A percentile compares a stretch with the other conserved stretches of the same genome.
phyloP scores from a whole-genome alignment of 139 green algal species.

The Chlamydomonas incerta region DNA sequence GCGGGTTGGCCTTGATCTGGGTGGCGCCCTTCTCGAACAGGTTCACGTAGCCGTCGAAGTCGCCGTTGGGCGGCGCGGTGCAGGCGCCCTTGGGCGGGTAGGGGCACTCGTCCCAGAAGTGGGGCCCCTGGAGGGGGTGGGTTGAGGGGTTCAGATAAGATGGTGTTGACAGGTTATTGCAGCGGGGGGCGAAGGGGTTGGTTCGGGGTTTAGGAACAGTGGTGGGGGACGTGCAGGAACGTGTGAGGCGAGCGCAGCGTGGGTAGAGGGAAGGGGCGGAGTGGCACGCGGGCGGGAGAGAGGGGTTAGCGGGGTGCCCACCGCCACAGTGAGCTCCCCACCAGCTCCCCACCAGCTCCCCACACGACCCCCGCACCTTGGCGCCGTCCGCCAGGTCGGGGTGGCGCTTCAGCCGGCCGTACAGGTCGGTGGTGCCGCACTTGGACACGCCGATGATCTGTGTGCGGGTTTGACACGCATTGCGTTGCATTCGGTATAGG shows the following conservation, averaged over 20 bases:
- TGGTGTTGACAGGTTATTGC: too few species aligned
- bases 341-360: too few species aligned
- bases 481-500: neutral
- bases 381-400: constrained; percentile 52
- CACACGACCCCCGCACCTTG: constrained; percentile 49
- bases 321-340: too few species aligned
- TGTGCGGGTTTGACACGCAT: too few species aligned
- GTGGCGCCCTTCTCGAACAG: constrained; percentile 54
- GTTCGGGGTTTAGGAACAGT: too few species aligned
- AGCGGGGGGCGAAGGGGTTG: too few species aligned
- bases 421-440: constrained; percentile 72
- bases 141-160: too few species aligned
- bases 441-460: constrained; percentile 56
- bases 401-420: constrained; percentile 56
- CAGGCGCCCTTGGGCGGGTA: constrained; percentile 60
- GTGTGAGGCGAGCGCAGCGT: too few species aligned
- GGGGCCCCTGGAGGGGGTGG: constrained; percentile 1
- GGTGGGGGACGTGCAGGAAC: too few species aligned
- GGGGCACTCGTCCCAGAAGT: constrained; percentile 58
- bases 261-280: too few species aligned
- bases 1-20: constrained; percentile 48
- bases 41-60: constrained; percentile 64
- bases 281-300: too few species aligned
- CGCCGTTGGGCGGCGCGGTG: constrained; percentile 52
- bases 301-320: too few species aligned